Base-by-base conservation (phyloP, 1,139 yeast species). In the Hyphopichia khmerensis region DNA sequence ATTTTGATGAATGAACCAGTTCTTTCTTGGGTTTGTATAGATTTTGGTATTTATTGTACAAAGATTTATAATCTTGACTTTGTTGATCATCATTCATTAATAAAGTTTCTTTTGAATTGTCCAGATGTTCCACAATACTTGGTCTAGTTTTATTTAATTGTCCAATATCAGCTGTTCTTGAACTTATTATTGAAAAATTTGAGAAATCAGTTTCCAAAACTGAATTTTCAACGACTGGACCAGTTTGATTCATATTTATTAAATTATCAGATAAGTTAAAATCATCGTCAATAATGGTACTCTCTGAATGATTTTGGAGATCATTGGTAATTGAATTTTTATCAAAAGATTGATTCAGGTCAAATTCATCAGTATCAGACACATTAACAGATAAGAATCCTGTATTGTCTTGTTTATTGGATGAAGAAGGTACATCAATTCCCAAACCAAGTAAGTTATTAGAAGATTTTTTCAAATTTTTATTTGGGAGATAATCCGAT, bases 381-480 rank as follows among this genome's bases (percentile, higher is more conserved):
- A 62, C 40, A 31, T 53, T 52, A 5, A 64, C 60, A 3, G 67
- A 60, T 3, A 58, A 44, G 38, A 64, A 63, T 29, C 41, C 13
- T 19, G 40, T 38, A 29, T 45, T 38, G 38, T 30, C 30, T 21
- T 34, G 35, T 33, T 32, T 32, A 9, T 32, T 16, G 15, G 13
- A n/a, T n/a, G n/a, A n/a, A n/a, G n/a, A 7, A n/a, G 33, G 7
- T 27, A 57, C 47, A 35, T 50, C 49, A 17, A 67, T 64, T 10
- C 70, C 71, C 44, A 70, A 60, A 2, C 74, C 75, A 35, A 59
- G 54, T 27, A 64, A 50, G 35, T 64, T 57, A 11, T 53, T 51
- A 8, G 64, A 55, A 2, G 61, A 52, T 0, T 21, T 21, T 21
- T 21, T 21, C 8, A 8, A 21, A 21, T 21, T 8, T 8, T n/a